Percentiles rank a stretch among this genome's conserved stretches.
Evolutionary conservation across 1,284 basidiomycete genomes (phyloP).

Genomic region (Phellinidium pouzarii): DNA sequence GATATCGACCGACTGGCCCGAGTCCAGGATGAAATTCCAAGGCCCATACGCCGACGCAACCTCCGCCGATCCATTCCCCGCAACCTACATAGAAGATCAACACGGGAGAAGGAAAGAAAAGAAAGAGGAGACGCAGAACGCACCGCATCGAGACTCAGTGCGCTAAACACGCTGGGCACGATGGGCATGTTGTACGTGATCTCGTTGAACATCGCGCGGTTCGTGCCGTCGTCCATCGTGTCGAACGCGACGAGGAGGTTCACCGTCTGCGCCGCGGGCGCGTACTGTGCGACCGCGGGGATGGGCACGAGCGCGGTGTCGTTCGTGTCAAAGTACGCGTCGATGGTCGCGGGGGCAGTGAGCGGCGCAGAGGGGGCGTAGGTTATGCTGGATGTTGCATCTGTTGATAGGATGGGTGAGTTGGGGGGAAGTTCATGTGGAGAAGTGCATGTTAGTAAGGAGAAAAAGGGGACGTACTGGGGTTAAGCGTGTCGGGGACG

Average conservation of each 20-base stretch:
- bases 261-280: slow-evolving; percentile 44
- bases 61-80: slow-evolving; percentile 40
- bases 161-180: slow-evolving; percentile 73
- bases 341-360: slow-evolving; percentile 37
- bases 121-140: neutral
- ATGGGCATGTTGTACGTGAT: slow-evolving; percentile 64
- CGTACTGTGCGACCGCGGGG: slow-evolving; percentile 36
- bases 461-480: slow-evolving; percentile 46
- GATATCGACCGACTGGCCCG: slow-evolving; percentile 75
- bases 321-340: slow-evolving; percentile 49
- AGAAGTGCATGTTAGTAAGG: neutral
- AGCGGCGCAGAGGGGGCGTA: slow-evolving; percentile 48
- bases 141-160: slow-evolving; percentile 50
- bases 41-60: slow-evolving; percentile 71
- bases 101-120: neutral
- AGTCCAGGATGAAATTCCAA: slow-evolving; percentile 65
- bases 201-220: slow-evolving; percentile 68
- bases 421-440: neutral
- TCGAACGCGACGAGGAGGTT: slow-evolving; percentile 54
- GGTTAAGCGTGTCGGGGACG: slow-evolving; percentile 62
- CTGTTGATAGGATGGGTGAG: slow-evolving; percentile 29
- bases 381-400: slow-evolving; percentile 71
- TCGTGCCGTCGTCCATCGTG: slow-evolving; percentile 75
- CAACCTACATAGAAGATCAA: neutral
- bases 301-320: slow-evolving; percentile 61